phyloP scores from a whole-genome alignment of 305 asterid species.

The Petunia hybrid region DNA sequence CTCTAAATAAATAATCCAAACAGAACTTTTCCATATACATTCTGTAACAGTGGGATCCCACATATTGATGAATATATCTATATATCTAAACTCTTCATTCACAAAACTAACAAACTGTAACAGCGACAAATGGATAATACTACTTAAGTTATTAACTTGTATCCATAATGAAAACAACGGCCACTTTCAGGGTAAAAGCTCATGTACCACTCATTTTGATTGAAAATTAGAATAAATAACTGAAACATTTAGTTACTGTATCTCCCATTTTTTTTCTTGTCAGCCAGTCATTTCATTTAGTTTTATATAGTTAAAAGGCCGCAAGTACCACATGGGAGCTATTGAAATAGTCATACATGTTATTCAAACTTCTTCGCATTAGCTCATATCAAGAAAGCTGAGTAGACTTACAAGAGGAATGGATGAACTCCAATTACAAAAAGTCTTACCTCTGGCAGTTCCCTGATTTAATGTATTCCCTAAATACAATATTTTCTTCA shows the following conservation, averaged over 20 bases:
- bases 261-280: background rate
- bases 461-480: conserved; percentile 97
- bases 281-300: background rate
- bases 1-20: conserved; percentile 17
- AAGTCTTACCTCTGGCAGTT: conserved; percentile 86
- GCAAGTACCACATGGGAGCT: conserved; percentile 11
- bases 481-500: conserved; percentile 74
- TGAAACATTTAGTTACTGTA: background rate
- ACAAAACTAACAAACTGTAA: conserved; percentile 13
- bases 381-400: background rate
- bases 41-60: background rate
- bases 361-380: background rate
- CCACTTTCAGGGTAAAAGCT: conserved; percentile 17
- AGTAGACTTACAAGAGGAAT: conserved; percentile 18
- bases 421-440: background rate
- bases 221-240: conserved; percentile 11
- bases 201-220: background rate
- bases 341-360: background rate
- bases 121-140: background rate
- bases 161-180: background rate
- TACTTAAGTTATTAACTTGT: background rate
- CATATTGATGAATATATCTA: conserved; percentile 18
- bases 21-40: background rate
- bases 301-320: conserved; percentile 11
- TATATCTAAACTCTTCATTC: background rate